Evolutionary conservation across 306 rosid species (phyloP).

Genomic region (Sicyos edulis): DNA sequence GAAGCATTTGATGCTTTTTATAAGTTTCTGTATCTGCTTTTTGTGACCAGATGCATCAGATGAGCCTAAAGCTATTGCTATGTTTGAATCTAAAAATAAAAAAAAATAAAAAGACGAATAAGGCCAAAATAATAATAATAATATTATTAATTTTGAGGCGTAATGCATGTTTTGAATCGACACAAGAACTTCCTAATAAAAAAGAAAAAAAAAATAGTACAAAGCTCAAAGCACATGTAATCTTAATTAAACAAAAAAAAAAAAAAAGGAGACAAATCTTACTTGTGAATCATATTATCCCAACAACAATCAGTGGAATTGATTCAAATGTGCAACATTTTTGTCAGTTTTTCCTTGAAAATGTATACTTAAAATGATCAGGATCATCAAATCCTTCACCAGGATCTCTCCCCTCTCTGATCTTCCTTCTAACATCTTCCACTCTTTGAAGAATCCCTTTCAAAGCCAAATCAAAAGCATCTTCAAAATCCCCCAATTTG

Average conservation of each 20-base stretch:
- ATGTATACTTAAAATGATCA: slow-evolving; percentile 75
- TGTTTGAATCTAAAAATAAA: background rate
- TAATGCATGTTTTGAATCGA: background rate
- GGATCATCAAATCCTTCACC: slow-evolving; percentile 76
- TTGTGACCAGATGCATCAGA: too few species aligned
- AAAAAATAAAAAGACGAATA: background rate
- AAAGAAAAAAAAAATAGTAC: background rate
- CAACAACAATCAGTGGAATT: background rate
- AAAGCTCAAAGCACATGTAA: background rate
- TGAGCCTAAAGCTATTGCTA: background rate
- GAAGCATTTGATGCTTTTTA: slow-evolving; percentile 1
- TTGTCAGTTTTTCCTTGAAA: too few species aligned
- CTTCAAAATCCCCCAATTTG: slow-evolving; percentile 37
- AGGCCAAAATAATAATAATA: background rate
- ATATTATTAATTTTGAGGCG: background rate
- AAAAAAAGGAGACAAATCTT: too few species aligned
- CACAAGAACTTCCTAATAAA: background rate
- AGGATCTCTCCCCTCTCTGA: slow-evolving; percentile 62
- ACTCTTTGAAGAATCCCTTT: slow-evolving; percentile 63
- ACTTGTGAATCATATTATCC: background rate
- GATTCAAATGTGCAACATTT: background rate
- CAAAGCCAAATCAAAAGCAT: slow-evolving; percentile 71
- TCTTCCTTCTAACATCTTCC: slow-evolving; percentile 45
- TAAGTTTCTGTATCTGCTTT: too few species aligned
- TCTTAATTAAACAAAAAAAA: too few species aligned